Conservation (phyloP, 169 alveolate species). For the Eimeria mitis region DNA sequence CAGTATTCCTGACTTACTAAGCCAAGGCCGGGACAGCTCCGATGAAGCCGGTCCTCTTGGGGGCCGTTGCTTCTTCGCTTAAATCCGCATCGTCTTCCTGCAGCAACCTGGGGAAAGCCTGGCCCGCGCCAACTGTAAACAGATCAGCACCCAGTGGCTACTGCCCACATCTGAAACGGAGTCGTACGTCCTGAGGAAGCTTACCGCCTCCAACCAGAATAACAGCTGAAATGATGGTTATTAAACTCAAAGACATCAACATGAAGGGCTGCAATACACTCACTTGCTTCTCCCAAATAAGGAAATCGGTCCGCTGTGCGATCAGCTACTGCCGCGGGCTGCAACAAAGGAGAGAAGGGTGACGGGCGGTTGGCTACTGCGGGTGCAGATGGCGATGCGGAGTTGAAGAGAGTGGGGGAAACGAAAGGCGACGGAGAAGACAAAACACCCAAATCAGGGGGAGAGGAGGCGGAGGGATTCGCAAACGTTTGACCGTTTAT, state of each 20-base stretch:
- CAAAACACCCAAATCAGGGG: neutral
- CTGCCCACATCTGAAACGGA: neutral
- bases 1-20: neutral
- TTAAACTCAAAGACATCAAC: neutral
- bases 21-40: slow-evolving; percentile 32
- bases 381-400: neutral
- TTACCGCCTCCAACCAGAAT: neutral
- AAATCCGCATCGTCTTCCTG: slow-evolving; percentile 2
- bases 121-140: neutral
- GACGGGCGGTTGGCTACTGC: neutral
- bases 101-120: neutral
- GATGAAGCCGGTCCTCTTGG: slow-evolving; percentile 56
- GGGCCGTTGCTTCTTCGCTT: slow-evolving; percentile 11
- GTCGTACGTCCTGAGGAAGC: neutral
- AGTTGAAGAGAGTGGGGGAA: slow-evolving; percentile 16
- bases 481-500: slow-evolving; percentile 57
- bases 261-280: neutral
- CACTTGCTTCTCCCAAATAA: slow-evolving; percentile 39
- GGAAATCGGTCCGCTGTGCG: neutral
- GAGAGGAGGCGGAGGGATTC: neutral
- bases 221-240: neutral
- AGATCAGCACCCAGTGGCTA: neutral
- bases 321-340: neutral
- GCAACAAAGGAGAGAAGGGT: neutral
- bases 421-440: slow-evolving; percentile 3